phyloP scores from a whole-genome alignment of 345 rosid species.

The Dimocarpus longan region DNA sequence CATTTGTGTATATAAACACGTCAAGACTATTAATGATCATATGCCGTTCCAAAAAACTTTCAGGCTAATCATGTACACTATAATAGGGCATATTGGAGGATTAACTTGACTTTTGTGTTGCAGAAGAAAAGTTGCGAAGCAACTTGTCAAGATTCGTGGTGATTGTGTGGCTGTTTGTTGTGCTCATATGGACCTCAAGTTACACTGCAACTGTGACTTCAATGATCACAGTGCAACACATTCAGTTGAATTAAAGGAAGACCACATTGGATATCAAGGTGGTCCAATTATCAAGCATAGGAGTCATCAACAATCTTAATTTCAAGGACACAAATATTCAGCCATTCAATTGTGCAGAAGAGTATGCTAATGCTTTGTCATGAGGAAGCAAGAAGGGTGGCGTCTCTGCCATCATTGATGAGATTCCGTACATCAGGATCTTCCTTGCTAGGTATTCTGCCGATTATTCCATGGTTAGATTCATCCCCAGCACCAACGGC shows the following conservation, averaged over 20 bases:
- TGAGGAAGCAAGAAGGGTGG: constrained; percentile 26
- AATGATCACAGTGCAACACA: constrained; percentile 35
- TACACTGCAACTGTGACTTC: constrained; percentile 49
- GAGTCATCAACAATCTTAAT: not conserved
- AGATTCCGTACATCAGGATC: constrained; percentile 32
- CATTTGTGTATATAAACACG: too few species aligned
- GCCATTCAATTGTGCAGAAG: not conserved
- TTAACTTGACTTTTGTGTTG: not conserved
- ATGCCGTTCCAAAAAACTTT: too few species aligned
- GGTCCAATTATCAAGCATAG: not conserved
- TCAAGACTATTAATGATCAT: too few species aligned
- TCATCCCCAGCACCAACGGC: constrained; percentile 31
- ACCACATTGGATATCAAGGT: constrained; percentile 17
- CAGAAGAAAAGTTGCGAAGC: constrained; percentile 27
- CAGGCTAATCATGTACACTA: too few species aligned
- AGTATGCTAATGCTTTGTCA: constrained; percentile 21
- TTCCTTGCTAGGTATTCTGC: constrained; percentile 24
- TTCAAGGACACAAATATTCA: not conserved
- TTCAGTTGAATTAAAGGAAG: constrained; percentile 22
- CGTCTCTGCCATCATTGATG: constrained; percentile 36
- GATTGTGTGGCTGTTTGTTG: constrained; percentile 34
- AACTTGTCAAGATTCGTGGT: constrained; percentile 42
- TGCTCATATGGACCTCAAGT: constrained; percentile 39
- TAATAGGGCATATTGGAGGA: too few species aligned
- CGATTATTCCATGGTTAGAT: constrained; percentile 29